These are phyloP conservation scores for Rhododendron ferrugineum DNA, from an alignment of 148 eudicot genomes.

Conservation along the genomic window DNA sequence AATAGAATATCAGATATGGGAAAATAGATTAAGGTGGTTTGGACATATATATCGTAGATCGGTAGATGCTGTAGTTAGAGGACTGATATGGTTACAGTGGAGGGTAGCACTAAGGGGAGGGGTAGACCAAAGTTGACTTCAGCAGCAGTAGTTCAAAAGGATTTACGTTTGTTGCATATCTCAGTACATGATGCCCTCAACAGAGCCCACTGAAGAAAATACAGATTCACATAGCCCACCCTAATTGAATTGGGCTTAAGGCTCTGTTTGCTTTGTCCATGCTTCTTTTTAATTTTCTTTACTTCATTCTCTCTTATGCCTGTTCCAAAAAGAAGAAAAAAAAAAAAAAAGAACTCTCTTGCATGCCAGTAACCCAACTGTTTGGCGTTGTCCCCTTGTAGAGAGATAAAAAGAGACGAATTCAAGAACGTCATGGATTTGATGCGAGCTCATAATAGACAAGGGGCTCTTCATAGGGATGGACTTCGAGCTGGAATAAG, in stretches of 20 bases:
- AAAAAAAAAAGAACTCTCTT: not conserved
- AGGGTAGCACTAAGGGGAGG: not conserved
- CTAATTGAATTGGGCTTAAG: not conserved
- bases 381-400: slow-evolving; percentile 11
- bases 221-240: not conserved
- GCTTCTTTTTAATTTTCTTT: not conserved
- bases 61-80: not conserved
- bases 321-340: not conserved
- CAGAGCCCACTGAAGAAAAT: not conserved
- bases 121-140: not conserved
- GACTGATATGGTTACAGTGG: no score
- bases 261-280: not conserved
- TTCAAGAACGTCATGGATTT: slow-evolving; percentile 59
- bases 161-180: not conserved
- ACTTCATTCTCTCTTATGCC: not conserved
- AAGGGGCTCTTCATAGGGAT: slow-evolving; percentile 66
- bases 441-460: slow-evolving; percentile 72
- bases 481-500: slow-evolving; percentile 70
- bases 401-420: slow-evolving; percentile 72
- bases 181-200: not conserved
- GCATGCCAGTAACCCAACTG: slow-evolving; percentile 1
- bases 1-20: not conserved
- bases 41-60: not conserved
- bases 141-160: not conserved
- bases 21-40: not conserved